Conservation (phyloP, 441 rosid genomes). For the Aleurites moluccanus region DNA sequence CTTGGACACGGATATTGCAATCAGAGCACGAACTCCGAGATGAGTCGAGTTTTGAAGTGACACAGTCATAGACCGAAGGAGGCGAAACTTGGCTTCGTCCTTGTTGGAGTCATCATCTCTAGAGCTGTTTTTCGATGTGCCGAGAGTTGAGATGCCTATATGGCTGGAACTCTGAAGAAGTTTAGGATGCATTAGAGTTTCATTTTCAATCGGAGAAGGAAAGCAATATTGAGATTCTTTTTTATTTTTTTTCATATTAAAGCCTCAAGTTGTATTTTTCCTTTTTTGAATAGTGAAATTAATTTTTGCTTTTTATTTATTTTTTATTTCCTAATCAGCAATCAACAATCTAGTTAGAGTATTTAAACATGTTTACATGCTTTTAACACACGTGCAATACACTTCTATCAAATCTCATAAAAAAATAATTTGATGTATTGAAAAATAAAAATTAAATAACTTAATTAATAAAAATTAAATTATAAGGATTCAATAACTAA, state of each 20-base stretch:
- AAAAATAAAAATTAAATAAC: too few species aligned
- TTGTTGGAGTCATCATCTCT: constrained; percentile 70
- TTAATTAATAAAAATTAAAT: too few species aligned
- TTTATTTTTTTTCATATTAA: background rate
- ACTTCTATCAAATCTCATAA: too few species aligned
- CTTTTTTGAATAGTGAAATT: constrained; percentile 22
- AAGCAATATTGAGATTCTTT: constrained; percentile 31
- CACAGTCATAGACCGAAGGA: constrained; percentile 69
- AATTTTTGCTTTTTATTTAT: too few species aligned
- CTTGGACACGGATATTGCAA: constrained; percentile 49
- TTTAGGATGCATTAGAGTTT: constrained; percentile 77
- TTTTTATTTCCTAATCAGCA: too few species aligned
- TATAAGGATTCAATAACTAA: too few species aligned
- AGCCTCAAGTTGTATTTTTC: constrained; percentile 19
- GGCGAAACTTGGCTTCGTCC: constrained; percentile 69
- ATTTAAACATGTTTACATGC: too few species aligned
- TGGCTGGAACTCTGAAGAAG: constrained; percentile 99
- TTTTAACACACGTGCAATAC: too few species aligned
- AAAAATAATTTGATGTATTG: too few species aligned
- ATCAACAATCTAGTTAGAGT: too few species aligned
- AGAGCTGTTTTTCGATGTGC: constrained; percentile 66
- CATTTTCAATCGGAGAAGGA: constrained; percentile 78
- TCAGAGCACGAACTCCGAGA: constrained; percentile 57
- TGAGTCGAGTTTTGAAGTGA: constrained; percentile 99
- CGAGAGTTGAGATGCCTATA: constrained; percentile 60